Evolutionary conservation across 371 early-diverging fungal genomes (phyloP).

Genomic region (Haplosporangium sp.): DNA sequence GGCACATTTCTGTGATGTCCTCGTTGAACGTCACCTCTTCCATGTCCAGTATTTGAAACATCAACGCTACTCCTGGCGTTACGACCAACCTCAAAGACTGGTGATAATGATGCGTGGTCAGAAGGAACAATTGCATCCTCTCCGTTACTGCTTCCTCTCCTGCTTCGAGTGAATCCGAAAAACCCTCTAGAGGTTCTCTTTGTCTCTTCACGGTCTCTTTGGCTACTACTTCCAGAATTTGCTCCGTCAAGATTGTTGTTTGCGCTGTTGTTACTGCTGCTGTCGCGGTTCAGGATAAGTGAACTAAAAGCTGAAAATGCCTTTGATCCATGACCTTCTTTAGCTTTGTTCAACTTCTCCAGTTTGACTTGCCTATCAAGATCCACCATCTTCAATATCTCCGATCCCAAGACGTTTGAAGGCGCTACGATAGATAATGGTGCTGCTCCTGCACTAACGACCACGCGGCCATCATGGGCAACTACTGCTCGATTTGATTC

Average conservation of each 20-base stretch:
- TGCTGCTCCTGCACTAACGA: slow-evolving; percentile 10
- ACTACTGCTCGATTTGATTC: slow-evolving; percentile 8
- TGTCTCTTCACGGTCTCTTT: slow-evolving; percentile 19
- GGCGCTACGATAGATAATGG: slow-evolving; percentile 40
- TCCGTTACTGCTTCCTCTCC: slow-evolving; percentile 15
- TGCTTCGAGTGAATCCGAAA: slow-evolving; percentile 37
- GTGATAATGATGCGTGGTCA: neutral
- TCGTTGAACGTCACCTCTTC: neutral
- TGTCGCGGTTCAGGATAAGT: slow-evolving; percentile 3
- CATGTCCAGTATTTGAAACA: slow-evolving; percentile 4
- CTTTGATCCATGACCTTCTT: slow-evolving; percentile 8
- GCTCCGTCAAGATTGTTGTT: neutral
- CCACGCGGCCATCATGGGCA: slow-evolving; percentile 14
- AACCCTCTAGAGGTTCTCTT: slow-evolving; percentile 27
- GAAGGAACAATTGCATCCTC: slow-evolving; percentile 26
- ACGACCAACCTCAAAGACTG: slow-evolving; percentile 14
- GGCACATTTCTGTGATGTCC: slow-evolving; percentile 38
- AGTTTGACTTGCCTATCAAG: slow-evolving; percentile 16
- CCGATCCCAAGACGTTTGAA: slow-evolving; percentile 33
- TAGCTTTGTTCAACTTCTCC: neutral
- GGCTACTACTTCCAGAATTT: neutral
- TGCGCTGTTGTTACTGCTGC: neutral
- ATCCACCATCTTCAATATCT: slow-evolving; percentile 43
- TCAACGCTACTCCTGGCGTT: slow-evolving; percentile 26
- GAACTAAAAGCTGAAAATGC: slow-evolving; percentile 20